Evolutionary conservation across 1,284 basidiomycete species (phyloP), one percentile per base, ranked within the genome.

Genomic region (Cryptococcus sp.): DNA sequence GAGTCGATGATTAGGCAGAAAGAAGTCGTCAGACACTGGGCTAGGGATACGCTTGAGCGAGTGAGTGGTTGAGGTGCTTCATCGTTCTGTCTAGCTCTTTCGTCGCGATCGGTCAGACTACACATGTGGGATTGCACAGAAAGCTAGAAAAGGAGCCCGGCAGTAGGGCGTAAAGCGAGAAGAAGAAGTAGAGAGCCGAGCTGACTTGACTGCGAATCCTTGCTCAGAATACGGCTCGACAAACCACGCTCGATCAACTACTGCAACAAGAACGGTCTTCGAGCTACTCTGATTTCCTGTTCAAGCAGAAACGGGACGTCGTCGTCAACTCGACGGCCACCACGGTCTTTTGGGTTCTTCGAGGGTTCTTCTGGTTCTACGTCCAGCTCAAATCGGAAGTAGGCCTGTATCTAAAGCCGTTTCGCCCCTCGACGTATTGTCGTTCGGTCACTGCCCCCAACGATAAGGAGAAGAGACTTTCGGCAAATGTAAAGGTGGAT

Each of bases 1-100:
- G 60, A 62, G 29, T 23, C 20, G 10, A 53, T 62, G 60, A 62
- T 62, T 26, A 53, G 50, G 26, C 48, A 50, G 40, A 62, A 62
- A 46, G 60, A 62, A 15, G 16, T 17, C 10, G 60, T 62, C 5
- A 50, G 60, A 23, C 29, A 49, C 25, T 62, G 56, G 57, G 51
- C 50, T 19, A 39, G 57, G 40, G 57, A 58, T 17, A 38, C 25
- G 2, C 22, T 62, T 7, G 53, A 62, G 40, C 40, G 48, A 40
- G 57, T 58, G 40, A 46, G 57, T 57, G 4, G 3, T 17, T 6
- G 19, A 8, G 13, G 26, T 5, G 4, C 26, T 23, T 29, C 46
- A n/a, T 46, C 6, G 26, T 25, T 8, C 8, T 26, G 16, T 25
- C 3, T 50, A 20, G 19, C 34, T 39, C 39, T 22, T 2, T n/a